Conservation (phyloP, 2,329 filamentous ascomycete genomes). For the Paracamarosporium sp. region DNA sequence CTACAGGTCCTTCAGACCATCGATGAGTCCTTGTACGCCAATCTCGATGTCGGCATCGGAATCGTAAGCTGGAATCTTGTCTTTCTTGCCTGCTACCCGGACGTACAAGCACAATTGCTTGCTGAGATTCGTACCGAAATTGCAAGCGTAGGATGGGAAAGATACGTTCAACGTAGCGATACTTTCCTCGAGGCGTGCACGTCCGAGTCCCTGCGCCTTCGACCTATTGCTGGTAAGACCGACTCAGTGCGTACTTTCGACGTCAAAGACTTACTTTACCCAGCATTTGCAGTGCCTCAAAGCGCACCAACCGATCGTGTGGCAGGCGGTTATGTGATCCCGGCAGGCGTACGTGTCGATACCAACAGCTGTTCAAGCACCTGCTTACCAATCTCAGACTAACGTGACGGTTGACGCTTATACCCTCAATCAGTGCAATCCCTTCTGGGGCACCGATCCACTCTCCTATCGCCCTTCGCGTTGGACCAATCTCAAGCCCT, state of each 20-base stretch:
- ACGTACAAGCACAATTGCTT: too few relatives aligned
- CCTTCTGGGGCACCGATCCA: constrained; percentile 48
- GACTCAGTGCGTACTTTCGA: too few relatives aligned
- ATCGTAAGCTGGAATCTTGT: constrained; percentile 52
- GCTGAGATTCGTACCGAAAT: too few relatives aligned
- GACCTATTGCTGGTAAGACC: constrained; percentile 49
- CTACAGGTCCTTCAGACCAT: too few relatives aligned
- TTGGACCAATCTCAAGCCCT: constrained; percentile 15
- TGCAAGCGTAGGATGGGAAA: too few relatives aligned
- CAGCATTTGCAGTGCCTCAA: constrained; percentile 52
- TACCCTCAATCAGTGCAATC: constrained; percentile 50
- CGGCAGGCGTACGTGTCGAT: too few relatives aligned
- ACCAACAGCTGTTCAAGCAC: too few relatives aligned
- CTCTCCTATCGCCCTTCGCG: constrained; percentile 40
- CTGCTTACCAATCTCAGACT: too few relatives aligned
- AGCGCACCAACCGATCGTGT: constrained; percentile 41
- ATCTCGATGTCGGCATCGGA: constrained; percentile 55
- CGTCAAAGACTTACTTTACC: too few relatives aligned
- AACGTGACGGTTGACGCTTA: constrained; percentile 54
- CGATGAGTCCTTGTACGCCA: constrained; percentile 56
- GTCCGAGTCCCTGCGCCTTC: constrained; percentile 49
- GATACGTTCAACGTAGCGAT: constrained; percentile 36
- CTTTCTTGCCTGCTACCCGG: constrained; percentile 46
- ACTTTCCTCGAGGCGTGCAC: constrained; percentile 37
- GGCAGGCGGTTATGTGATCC: constrained; percentile 31